Conservation (phyloP, 306 rosid species). For the Rosa multiflora region DNA sequence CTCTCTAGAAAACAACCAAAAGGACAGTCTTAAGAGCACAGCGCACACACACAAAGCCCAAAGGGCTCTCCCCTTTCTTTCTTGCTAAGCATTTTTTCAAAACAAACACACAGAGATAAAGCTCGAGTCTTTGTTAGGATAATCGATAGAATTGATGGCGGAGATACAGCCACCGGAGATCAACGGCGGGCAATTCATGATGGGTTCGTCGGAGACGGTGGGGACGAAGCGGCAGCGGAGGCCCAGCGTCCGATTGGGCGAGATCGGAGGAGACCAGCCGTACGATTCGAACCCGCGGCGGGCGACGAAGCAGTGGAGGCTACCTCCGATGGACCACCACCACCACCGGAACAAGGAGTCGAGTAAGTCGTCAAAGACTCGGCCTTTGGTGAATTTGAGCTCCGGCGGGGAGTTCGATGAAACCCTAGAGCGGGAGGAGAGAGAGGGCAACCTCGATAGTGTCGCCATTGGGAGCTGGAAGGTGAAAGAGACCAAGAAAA, state of each 20-base stretch:
- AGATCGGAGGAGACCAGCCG: conserved; percentile 88
- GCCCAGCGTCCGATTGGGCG: conserved; percentile 92
- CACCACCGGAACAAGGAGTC: conserved; percentile 24
- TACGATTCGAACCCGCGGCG: conserved; percentile 76
- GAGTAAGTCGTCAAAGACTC: conserved; percentile 78
- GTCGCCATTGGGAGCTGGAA: conserved; percentile 91
- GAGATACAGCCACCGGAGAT: conserved; percentile 70
- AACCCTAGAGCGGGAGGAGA: conserved; percentile 60
- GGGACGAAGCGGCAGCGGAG: conserved; percentile 84
- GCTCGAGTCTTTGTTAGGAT: not conserved
- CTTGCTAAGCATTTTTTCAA: not conserved
- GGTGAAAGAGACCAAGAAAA: conserved; percentile 70
- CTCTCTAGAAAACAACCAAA: conserved; percentile 15
- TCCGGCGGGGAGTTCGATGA: conserved; percentile 51
- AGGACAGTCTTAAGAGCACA: not conserved
- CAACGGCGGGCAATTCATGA: conserved; percentile 45
- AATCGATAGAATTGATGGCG: conserved; percentile 40
- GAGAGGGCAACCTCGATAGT: conserved; percentile 64
- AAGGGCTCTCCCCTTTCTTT: not conserved
- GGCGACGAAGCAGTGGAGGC: conserved; percentile 62
- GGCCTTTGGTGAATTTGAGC: conserved; percentile 72
- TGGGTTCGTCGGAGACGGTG: conserved; percentile 50
- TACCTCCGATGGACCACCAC: conserved; percentile 36
- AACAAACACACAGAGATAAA: not conserved
- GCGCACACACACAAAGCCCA: not conserved